These are phyloP conservation scores for Suillus fuscotomentosus DNA, from an alignment of 768 basidiomycete genomes.

Conservation along the genomic window DNA sequence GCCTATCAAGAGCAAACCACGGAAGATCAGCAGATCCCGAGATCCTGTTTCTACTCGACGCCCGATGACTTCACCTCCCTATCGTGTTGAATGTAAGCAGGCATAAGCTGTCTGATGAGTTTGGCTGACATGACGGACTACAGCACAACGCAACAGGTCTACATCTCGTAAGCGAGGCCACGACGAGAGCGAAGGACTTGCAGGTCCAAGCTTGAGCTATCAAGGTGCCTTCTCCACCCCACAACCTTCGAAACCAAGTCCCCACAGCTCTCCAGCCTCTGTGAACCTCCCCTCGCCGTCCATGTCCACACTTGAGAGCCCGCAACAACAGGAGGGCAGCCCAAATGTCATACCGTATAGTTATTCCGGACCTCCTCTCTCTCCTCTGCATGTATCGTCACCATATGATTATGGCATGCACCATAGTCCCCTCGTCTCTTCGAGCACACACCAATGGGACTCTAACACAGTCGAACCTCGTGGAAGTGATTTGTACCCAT, in stretches of 20 bases:
- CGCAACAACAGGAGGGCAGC: conserved; percentile 48
- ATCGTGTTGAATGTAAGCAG: conserved; percentile 58
- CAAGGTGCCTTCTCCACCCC: conserved; percentile 61
- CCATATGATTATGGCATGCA: conserved; percentile 54
- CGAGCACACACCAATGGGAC: conserved; percentile 42
- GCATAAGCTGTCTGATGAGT: conserved; percentile 1
- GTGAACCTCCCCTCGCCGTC: conserved; percentile 70
- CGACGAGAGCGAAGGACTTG: conserved; percentile 59
- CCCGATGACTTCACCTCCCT: conserved; percentile 58
- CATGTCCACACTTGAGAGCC: conserved; percentile 47
- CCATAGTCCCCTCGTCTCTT: conserved; percentile 28
- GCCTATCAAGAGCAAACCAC: conserved; percentile 47
- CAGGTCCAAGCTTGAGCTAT: conserved; percentile 41
- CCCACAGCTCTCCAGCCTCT: conserved; percentile 76
- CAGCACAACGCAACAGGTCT: conserved; percentile 70
- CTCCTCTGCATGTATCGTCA: conserved; percentile 50
- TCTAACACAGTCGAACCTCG: conserved; percentile 37
- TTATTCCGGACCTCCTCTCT: conserved; percentile 44
- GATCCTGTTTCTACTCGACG: conserved; percentile 55
- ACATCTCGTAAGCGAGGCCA: conserved; percentile 71
- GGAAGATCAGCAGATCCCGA: conserved; percentile 57
- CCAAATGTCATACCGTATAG: conserved; percentile 52
- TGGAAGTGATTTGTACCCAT: conserved; percentile 43
- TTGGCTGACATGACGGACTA: conserved; percentile 17
- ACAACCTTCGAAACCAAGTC: conserved; percentile 48